These are phyloP conservation scores for Echium plantagineum DNA, from an alignment of 257 asterid genomes.

Conservation along the genomic window DNA sequence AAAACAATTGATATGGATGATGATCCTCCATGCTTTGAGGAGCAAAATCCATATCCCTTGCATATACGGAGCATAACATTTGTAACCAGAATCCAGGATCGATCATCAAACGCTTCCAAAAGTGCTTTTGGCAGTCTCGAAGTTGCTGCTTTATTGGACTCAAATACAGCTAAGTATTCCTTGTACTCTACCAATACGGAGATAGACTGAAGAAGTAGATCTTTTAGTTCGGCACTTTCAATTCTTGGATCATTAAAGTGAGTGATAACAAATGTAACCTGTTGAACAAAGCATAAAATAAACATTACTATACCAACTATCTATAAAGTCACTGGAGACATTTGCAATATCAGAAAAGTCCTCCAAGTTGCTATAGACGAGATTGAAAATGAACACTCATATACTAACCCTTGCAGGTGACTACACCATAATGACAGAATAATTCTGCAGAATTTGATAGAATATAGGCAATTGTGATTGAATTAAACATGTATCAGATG, in stretches of 20 bases:
- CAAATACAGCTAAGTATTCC: constrained; percentile 71
- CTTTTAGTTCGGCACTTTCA: constrained; percentile 78
- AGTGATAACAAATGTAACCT: constrained; percentile 77
- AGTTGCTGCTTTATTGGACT: constrained; percentile 76
- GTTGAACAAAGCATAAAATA: constrained; percentile 13
- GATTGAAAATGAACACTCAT: not conserved
- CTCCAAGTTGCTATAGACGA: not conserved
- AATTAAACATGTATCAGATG: not conserved
- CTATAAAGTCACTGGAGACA: not conserved
- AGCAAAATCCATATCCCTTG: constrained; percentile 77
- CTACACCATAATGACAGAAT: not conserved
- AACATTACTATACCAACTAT: not conserved
- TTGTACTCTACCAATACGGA: constrained; percentile 79
- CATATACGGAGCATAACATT: constrained; percentile 68
- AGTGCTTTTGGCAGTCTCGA: constrained; percentile 69
- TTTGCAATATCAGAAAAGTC: not conserved
- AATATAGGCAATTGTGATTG: not conserved
- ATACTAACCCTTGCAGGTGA: not conserved
- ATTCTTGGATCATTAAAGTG: constrained; percentile 93
- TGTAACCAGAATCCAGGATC: constrained; percentile 95
- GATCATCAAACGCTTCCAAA: constrained; percentile 71
- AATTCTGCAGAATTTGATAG: not conserved
- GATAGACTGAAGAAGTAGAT: constrained; percentile 93
- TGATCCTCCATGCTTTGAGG: constrained; percentile 74
- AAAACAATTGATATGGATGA: constrained; percentile 67